Evolutionary conservation across 2,329 filamentous ascomycete genomes (phyloP), one percentile per base, ranked within the genome.

Genomic region (Parafenestella ontariensis): DNA sequence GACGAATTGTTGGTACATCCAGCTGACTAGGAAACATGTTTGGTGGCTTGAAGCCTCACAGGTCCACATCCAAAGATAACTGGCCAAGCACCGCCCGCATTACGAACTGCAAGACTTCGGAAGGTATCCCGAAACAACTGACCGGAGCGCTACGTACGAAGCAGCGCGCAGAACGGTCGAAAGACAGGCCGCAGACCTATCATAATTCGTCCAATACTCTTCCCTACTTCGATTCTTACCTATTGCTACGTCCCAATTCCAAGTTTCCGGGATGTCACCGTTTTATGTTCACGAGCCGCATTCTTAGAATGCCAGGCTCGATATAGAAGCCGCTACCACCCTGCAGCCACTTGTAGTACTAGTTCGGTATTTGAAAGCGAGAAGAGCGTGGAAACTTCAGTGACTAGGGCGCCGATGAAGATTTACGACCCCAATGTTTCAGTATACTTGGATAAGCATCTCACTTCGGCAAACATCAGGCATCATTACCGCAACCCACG

Each of bases 331-430:
- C 33, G 34, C 36, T 37, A 48, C 43, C 46, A 37, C 42, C 49
- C 41, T 54, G 37, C 40, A 48, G 49, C 31, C 31, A 50, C 40
- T 13, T 45, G 48, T 18, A 42, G 3, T 20, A 43, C 52, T 48
- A 28, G 49, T 62, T 54, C 18, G 3, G 60, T 58, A 49, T 56
- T 49, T 21, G 47, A 67, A 64, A 59, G 57, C 64, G 62, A 64
- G 43, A 50, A 64, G 46, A 59, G 46, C 58, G 60, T 58, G 26
- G 24, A 36, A 50, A 33, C 3, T 3, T 24, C 18, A 17, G 5
- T 7, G 11, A 45, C 31, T 44, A 45, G 31, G 33, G 21, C 33
- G n/a, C 33, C 20, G 24, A 40, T 39, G 21, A 43, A 24, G n/a
- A 26, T 49, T 43, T 34, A 20, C 17, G 39, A 36, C 39, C 46